Conservation (phyloP, 768 basidiomycete species). For the Lentinus tigrinus region DNA sequence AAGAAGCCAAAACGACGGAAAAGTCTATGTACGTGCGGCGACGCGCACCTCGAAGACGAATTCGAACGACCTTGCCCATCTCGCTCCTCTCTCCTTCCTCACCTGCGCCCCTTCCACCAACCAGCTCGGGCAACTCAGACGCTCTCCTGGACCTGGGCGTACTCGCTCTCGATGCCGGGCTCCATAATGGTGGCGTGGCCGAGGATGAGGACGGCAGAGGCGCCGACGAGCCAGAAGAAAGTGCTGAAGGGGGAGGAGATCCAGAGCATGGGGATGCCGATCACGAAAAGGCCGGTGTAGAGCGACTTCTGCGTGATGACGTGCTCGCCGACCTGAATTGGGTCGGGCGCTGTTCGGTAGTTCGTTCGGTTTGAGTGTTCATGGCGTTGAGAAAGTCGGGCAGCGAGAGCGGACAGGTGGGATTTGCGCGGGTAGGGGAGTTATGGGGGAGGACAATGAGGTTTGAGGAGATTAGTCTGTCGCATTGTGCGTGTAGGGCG, state of each 20-base stretch:
- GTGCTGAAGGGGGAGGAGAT: conserved; percentile 71
- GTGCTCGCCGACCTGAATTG: conserved; percentile 78
- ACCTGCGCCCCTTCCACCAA: too few relatives aligned
- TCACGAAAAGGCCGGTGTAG: conserved; percentile 86
- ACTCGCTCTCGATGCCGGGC: conserved; percentile 94
- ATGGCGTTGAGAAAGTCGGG: neutral
- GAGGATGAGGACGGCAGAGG: conserved; percentile 80
- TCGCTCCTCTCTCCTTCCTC: neutral
- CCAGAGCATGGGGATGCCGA: conserved; percentile 89
- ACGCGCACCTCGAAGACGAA: too few relatives aligned
- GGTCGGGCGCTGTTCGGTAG: conserved; percentile 66
- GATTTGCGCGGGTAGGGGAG: neutral
- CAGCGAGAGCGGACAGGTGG: neutral
- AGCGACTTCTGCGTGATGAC: conserved; percentile 87
- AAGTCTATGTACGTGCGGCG: too few relatives aligned
- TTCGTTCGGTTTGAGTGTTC: neutral
- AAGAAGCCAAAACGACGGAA: too few relatives aligned
- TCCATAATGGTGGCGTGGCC: conserved; percentile 87
- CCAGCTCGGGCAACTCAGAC: conserved; percentile 42
- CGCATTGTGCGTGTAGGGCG: neutral
- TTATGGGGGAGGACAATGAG: neutral
- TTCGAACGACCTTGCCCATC: too few relatives aligned
- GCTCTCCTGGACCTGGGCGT: conserved; percentile 70
- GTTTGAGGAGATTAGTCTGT: neutral
- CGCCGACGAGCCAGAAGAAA: conserved; percentile 94